phyloP scores from a whole-genome alignment of 768 basidiomycete genomes.

The Phaeotremella skinneri region DNA sequence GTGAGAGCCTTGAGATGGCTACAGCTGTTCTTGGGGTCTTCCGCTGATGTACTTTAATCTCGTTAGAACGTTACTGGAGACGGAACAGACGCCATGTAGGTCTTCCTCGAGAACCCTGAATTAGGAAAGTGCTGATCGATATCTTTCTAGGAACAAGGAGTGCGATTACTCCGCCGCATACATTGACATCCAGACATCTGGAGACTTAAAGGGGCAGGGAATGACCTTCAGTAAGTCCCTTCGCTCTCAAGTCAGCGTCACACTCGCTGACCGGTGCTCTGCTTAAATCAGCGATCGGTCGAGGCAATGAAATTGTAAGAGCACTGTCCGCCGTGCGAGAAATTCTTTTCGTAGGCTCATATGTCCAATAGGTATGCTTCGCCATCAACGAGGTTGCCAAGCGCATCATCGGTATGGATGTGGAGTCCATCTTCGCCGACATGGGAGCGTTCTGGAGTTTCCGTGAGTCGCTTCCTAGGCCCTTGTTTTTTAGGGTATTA shows the following conservation, averaged over 20 bases:
- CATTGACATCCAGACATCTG: constrained; percentile 69
- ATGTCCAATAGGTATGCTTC: constrained; percentile 64
- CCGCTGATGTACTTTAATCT: not conserved
- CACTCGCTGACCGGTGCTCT: not conserved
- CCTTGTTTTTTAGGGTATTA: not conserved
- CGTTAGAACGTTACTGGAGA: constrained; percentile 73
- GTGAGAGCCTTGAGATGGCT: constrained; percentile 19
- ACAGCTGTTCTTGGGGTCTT: not conserved
- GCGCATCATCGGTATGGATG: constrained; percentile 76
- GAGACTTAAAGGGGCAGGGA: constrained; percentile 69
- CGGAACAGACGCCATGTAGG: constrained; percentile 88
- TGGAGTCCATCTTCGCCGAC: constrained; percentile 75
- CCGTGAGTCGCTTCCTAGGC: constrained; percentile 39
- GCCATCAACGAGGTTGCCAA: constrained; percentile 76
- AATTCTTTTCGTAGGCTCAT: not conserved
- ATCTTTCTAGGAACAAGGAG: constrained; percentile 73
- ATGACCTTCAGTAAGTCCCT: constrained; percentile 49
- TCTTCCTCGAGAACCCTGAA: not conserved
- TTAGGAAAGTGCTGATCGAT: not conserved
- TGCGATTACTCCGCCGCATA: constrained; percentile 97
- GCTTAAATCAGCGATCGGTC: constrained; percentile 48
- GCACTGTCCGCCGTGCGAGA: not conserved
- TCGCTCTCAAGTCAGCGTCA: not conserved
- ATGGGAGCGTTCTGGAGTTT: constrained; percentile 92
- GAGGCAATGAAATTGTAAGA: constrained; percentile 85